Evolutionary conservation across 2,329 filamentous ascomycete species (phyloP), one percentile per base, ranked within the genome.

Genomic region (Leptodontidium sp.): DNA sequence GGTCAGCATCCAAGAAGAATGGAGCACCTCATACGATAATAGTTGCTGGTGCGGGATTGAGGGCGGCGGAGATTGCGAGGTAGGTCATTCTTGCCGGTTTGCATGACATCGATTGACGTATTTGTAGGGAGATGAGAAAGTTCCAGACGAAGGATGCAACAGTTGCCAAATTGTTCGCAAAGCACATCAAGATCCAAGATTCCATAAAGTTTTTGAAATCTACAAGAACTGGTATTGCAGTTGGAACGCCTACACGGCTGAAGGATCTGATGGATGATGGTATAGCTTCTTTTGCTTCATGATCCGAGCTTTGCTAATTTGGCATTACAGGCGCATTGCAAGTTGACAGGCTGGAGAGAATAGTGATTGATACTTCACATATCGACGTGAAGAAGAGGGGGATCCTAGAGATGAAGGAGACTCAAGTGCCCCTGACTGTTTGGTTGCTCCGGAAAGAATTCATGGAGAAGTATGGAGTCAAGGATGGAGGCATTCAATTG

Each of bases 121-220:
- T 40, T 66, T 24, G 4, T 26, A 92, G 92, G 75, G 86, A 89
- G 2, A 83, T 97, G 71, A 88, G 93, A 59, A 89, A 90, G 72
- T 95, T 96, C 75, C 92, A 94, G 78, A 90, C 86, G 64, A 93
- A 96, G 79, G 89, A 93, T 9, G 89, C 87, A 61, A 86, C 88
- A 57, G 90, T 99, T 1, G 92, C 93, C 1, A 99, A 99, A 80
- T 84, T 99, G 78, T 99, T 99, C 80, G 95, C 96, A 40, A 99
- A 99, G 80, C 96, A 99, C 80, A 97, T 99, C 84, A 99, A 99
- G 82, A 81, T 99, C 12, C 88, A 93, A 64, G 95, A 98, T 75
- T 92, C 94, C 43, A 88, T 94, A 64, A 85, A 91, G 68, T 92
- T 92, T 77, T 88, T 97, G 52, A 86, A 91, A 76, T 85, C 82